Base-by-base conservation (phyloP, 768 basidiomycete species). In the Holtermannia corniformis region DNA sequence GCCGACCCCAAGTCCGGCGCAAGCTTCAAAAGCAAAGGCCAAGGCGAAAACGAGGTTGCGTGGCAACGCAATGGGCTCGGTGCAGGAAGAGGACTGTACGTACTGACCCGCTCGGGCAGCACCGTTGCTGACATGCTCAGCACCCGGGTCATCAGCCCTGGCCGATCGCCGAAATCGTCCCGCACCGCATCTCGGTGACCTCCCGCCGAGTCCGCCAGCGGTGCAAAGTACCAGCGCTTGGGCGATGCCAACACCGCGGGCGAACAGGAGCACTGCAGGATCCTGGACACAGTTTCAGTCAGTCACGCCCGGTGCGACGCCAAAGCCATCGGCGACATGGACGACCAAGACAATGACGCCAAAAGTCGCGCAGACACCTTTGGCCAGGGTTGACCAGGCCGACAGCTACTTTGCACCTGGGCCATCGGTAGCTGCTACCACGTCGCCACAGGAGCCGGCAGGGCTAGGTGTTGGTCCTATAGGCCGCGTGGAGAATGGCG, bases 1-100 rank as follows among this genome's bases (percentile, higher is more conserved):
- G 14, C 25, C 40, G 3, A 26, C 37, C n/a, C 7, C 51, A 13
- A 27, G 4, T 4, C 7, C 20, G 13, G 44, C 46, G 45, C 20
- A 41, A 14, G 55, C 55, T 25, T 59, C 59, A 2, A 60, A 58
- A 54, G 62, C 62, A 3, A 63, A 65, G 47, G 47, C 43, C 19
- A 68, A 57, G 49, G 59, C 16, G 37, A 26, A 49, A 12, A 28
- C 14, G 24, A 27, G 26, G 5, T 7, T n/a, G 28, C 48, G 23
- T 27, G 14, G 20, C 10, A 26, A n/a, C n/a, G 7, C 48, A 14
- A 54, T 62, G 50, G 60, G 44, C 10, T 52, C 59, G 21, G 53
- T 64, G 4, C 37, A 41, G 12, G 66, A 68, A 44, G 65, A 67
- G 51, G 66, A 64, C 22, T 60, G 57, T 62, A 24, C 52, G 55